phyloP scores from a whole-genome alignment of 768 basidiomycete genomes.

The Tulasnella sp. region DNA sequence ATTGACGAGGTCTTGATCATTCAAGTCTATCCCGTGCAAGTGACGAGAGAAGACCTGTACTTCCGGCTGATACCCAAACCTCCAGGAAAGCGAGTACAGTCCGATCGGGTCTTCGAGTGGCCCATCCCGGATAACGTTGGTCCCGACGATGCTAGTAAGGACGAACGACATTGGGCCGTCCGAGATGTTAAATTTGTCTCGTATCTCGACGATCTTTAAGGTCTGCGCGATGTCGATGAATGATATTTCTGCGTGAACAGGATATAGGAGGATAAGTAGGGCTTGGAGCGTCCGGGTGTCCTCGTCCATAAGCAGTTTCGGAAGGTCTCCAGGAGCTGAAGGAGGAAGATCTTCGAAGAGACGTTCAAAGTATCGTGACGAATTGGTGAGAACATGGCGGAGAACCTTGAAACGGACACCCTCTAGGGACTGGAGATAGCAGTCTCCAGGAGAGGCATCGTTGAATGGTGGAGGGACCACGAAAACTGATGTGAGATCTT shows the following conservation, averaged over 20 bases:
- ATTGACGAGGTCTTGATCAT: neutral
- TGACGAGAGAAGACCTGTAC: neutral
- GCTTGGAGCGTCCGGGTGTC: neutral
- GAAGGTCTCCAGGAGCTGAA: neutral
- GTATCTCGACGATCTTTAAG: neutral
- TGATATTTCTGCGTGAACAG: neutral
- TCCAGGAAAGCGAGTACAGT: slow-evolving; percentile 3
- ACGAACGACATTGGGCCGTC: neutral
- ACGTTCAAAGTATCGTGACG: neutral
- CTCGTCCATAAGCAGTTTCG: neutral
- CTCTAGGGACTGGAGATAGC: neutral
- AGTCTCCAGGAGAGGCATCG: neutral
- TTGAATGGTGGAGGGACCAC: neutral
- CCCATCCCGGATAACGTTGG: neutral
- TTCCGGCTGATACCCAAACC: neutral
- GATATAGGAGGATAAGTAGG: neutral
- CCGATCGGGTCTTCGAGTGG: neutral
- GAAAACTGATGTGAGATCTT: neutral
- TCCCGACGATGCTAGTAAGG: neutral
- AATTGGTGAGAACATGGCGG: neutral
- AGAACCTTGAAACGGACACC: neutral
- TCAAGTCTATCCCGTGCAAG: neutral
- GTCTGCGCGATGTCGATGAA: neutral
- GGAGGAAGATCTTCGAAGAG: neutral
- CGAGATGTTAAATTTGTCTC: neutral